Evolutionary conservation across 257 asterid species (phyloP).

Genomic region (Vinca minor): DNA sequence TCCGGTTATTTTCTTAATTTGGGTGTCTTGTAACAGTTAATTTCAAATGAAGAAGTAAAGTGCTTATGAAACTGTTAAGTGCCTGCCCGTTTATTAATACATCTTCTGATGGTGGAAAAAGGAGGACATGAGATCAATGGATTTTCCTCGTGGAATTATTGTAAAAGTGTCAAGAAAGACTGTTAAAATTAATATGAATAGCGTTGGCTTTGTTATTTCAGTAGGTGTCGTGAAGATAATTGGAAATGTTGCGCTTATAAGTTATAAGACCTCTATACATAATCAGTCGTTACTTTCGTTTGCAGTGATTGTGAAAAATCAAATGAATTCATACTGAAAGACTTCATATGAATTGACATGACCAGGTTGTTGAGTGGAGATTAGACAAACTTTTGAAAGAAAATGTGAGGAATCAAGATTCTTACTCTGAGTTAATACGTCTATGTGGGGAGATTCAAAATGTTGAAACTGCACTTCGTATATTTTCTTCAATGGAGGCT

Average conservation of each 20-base stretch:
- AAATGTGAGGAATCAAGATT: slow-evolving; percentile 18
- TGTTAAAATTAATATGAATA: neutral
- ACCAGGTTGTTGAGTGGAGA: slow-evolving; percentile 48
- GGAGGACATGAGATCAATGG: too few species aligned
- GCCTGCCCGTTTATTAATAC: neutral
- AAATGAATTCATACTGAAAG: slow-evolving; percentile 2
- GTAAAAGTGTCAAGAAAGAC: neutral
- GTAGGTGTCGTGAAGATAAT: neutral
- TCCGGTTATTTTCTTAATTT: too few species aligned
- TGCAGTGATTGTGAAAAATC: neutral
- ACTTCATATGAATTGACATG: slow-evolving; percentile 10
- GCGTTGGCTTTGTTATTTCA: neutral
- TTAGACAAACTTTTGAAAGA: slow-evolving; percentile 31
- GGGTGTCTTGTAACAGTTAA: too few species aligned
- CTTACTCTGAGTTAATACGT: slow-evolving; percentile 27
- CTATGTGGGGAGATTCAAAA: slow-evolving; percentile 33
- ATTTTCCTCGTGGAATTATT: neutral
- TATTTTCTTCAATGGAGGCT: slow-evolving; percentile 45
- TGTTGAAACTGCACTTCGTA: slow-evolving; percentile 31
- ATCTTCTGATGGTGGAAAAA: neutral
- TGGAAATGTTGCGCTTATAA: neutral
- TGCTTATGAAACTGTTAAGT: neutral
- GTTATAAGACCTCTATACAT: neutral
- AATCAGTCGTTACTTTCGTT: neutral
- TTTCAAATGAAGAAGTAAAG: too few species aligned